Conservation (phyloP, 257 asterid species). For the Solanum infundibuliforme region DNA sequence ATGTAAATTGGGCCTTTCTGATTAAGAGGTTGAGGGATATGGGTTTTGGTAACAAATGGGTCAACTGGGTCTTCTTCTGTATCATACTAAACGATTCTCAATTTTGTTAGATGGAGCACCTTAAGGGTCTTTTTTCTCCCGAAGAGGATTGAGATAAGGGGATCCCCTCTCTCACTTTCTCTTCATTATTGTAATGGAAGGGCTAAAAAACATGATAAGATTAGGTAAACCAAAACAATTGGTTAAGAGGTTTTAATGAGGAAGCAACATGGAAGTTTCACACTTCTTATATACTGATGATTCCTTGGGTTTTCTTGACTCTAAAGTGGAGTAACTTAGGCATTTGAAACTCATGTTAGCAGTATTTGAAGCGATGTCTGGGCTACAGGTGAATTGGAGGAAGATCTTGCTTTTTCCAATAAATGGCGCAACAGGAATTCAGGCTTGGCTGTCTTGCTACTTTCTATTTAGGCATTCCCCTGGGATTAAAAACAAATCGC, state of each 20-base stretch:
- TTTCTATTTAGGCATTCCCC: background rate
- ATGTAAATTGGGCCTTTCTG: background rate
- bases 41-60: background rate
- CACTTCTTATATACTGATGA: background rate
- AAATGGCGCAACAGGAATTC: background rate
- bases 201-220: background rate
- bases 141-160: background rate
- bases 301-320: background rate
- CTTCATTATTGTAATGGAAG: background rate
- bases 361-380: background rate
- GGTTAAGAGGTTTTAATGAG: background rate
- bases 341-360: background rate
- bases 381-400: background rate
- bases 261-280: background rate
- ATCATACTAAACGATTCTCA: background rate
- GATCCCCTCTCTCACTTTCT: background rate
- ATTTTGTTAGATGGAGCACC: background rate
- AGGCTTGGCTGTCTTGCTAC: background rate
- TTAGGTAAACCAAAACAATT: too few species aligned
- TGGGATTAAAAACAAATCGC: background rate
- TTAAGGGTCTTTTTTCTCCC: background rate
- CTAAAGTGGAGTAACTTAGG: background rate
- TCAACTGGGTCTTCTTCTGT: background rate
- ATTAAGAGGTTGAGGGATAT: background rate
- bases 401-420: background rate